These are phyloP conservation scores for Fusarium paranaense DNA, from an alignment of 2,329 filamentous ascomycete species.

Conservation along the genomic window DNA sequence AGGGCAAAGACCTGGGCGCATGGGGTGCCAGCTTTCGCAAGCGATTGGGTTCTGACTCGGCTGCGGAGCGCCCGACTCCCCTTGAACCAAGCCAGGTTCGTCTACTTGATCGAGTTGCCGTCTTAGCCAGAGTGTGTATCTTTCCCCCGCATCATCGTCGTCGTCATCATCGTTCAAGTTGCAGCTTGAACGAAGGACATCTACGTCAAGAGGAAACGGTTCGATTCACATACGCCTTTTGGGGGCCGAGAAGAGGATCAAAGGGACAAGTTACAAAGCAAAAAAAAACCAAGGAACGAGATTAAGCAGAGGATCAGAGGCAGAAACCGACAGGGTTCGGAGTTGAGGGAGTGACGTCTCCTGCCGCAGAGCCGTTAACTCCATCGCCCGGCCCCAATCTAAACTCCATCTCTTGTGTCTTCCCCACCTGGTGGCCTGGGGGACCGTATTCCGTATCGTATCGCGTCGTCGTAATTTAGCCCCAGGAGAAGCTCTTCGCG, in stretches of 20 bases:
- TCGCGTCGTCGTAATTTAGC: not conserved
- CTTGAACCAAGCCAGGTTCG: constrained; percentile 23
- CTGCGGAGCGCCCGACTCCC: constrained; percentile 24
- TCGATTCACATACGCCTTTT: not conserved
- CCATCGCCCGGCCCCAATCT: constrained; percentile 16
- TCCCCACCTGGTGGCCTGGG: not conserved
- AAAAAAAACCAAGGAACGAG: not conserved
- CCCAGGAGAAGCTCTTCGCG: constrained; percentile 8
- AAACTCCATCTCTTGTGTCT: constrained; percentile 21
- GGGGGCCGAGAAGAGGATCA: constrained; percentile 18
- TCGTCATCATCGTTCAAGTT: not conserved
- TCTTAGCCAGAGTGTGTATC: not conserved
- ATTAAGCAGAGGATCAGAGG: not conserved
- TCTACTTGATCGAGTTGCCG: not conserved
- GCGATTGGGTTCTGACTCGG: constrained; percentile 39
- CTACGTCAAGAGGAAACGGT: not conserved
- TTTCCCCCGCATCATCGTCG: not conserved
- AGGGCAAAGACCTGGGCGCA: not conserved
- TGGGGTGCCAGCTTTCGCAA: not conserved
- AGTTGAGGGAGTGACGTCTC: constrained; percentile 26
- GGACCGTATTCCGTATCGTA: not conserved
- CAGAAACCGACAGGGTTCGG: constrained; percentile 16
- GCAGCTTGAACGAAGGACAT: not conserved
- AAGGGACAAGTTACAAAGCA: not conserved
- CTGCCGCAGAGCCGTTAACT: constrained; percentile 19